Evolutionary conservation across 371 early-diverging fungal genomes (phyloP), one percentile per base, ranked within the genome.

Genomic region (Chytridium lagenaria): DNA sequence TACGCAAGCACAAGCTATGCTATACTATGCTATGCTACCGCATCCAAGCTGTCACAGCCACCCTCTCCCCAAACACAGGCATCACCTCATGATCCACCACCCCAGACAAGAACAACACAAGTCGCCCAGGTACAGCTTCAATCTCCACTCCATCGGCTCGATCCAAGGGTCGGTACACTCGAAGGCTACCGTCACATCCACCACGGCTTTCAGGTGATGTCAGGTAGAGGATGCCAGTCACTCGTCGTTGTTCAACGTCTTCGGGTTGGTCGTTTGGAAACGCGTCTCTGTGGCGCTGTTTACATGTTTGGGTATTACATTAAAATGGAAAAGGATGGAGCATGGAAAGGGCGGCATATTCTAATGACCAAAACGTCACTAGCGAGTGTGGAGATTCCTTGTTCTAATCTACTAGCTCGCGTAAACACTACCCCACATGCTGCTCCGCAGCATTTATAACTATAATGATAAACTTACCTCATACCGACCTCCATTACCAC

Each of bases 1-100:
- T n/a, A n/a, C n/a, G n/a, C n/a, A n/a, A n/a, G n/a, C n/a, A n/a
- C n/a, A n/a, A n/a, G n/a, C n/a, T n/a, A n/a, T n/a, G n/a, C n/a
- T n/a, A n/a, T n/a, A n/a, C n/a, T n/a, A n/a, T n/a, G n/a, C 44
- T 44, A 44, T 44, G 19, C 34, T 36, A 66, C 44, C 37, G 15
- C 31, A 49, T 68, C 68, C 68, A 68, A 30, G 39, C 57, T 49
- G 68, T 67, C 31, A 67, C 59, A 37, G 73, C 51, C 12, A 68
- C 68, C 2, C 59, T 16, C 22, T 39, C 68, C 50, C 0, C 34
- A 49, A 22, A 37, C 34, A 73, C 68, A 1, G 86, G 82, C 33
- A 87, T 68, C 19, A 90, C 86, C 28, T 86, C 89, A 80, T 90
- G 85, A 65, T 90, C 89, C 34, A 87, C 83, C 22, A 86, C 90